phyloP scores from a whole-genome alignment of 306 rosid genomes.

The Hylodesmum podocarpum region DNA sequence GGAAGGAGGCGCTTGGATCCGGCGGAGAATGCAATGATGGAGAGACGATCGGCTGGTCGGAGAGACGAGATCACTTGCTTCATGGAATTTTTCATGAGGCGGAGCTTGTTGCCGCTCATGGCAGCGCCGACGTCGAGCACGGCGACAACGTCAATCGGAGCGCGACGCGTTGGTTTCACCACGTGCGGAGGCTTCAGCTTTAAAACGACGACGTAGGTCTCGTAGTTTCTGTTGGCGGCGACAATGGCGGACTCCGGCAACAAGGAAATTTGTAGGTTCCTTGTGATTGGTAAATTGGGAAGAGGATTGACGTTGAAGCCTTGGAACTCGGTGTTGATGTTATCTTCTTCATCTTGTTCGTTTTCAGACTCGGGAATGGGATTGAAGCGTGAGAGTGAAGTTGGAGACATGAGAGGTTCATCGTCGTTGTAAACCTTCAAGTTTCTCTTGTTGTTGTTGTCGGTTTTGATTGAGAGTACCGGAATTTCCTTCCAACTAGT shows the following conservation, averaged over 20 bases:
- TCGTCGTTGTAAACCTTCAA: constrained; percentile 80
- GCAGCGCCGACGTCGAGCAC: constrained; percentile 71
- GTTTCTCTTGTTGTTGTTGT: constrained; percentile 36
- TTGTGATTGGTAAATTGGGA: background rate
- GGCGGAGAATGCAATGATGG: constrained; percentile 81
- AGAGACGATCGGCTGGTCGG: constrained; percentile 69
- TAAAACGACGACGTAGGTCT: constrained; percentile 68
- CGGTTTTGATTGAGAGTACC: constrained; percentile 41
- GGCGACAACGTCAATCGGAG: constrained; percentile 76
- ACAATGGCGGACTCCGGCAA: constrained; percentile 80
- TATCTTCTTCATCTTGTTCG: constrained; percentile 48
- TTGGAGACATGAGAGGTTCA: constrained; percentile 77
- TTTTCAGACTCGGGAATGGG: constrained; percentile 91
- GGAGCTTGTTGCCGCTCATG: constrained; percentile 52
- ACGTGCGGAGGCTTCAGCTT: constrained; percentile 58
- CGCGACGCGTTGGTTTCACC: constrained; percentile 30
- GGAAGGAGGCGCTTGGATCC: constrained; percentile 80
- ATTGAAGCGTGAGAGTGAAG: constrained; percentile 66
- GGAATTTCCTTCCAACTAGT: constrained; percentile 82
- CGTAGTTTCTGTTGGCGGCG: constrained; percentile 60
- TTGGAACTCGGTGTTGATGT: constrained; percentile 52
- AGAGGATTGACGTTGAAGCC: constrained; percentile 56
- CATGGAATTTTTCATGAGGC: constrained; percentile 70
- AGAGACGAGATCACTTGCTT: constrained; percentile 63
- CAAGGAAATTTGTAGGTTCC: constrained; percentile 48